A percentile compares a stretch with the other conserved stretches of the same genome.
Conservation (phyloP, 495 filamentous ascomycete species). For the Talaromyces nanjingensis region DNA sequence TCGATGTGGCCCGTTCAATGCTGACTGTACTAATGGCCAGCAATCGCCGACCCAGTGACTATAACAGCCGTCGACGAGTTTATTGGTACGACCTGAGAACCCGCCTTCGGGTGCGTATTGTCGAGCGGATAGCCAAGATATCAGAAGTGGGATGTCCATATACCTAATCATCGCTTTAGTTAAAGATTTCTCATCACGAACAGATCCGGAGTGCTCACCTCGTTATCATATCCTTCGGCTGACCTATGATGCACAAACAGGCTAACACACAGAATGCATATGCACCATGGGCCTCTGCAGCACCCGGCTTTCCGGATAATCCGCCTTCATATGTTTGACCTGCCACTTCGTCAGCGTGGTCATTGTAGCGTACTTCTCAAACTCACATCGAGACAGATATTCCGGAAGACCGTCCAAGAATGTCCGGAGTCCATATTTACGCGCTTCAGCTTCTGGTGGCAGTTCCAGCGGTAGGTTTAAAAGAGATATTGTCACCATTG, state of each 20-base stretch:
- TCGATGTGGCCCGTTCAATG: slow-evolving; percentile 45
- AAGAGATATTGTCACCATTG: slow-evolving; percentile 72
- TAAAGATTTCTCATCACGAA: not conserved
- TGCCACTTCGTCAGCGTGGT: slow-evolving; percentile 22
- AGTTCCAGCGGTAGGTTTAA: slow-evolving; percentile 76
- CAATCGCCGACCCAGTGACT: slow-evolving; percentile 95
- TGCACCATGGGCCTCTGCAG: slow-evolving; percentile 83
- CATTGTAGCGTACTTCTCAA: slow-evolving; percentile 8
- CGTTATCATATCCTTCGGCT: slow-evolving; percentile 62
- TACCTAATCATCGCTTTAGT: slow-evolving; percentile 40
- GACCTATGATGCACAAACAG: slow-evolving; percentile 72
- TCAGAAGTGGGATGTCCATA: slow-evolving; percentile 68
- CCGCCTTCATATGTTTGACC: slow-evolving; percentile 94
- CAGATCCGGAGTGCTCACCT: slow-evolving; percentile 38
- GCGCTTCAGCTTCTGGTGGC: slow-evolving; percentile 51
- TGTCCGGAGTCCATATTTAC: slow-evolving; percentile 34
- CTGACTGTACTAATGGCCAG: slow-evolving; percentile 86
- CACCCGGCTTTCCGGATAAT: slow-evolving; percentile 71
- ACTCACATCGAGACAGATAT: slow-evolving; percentile 75
- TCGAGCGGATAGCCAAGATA: slow-evolving; percentile 81
- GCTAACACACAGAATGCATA: slow-evolving; percentile 95
- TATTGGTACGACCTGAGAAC: slow-evolving; percentile 90
- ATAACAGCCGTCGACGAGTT: slow-evolving; percentile 96
- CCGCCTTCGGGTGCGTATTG: slow-evolving; percentile 92
- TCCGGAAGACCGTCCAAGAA: slow-evolving; percentile 65